A percentile compares a stretch with the other conserved stretches of the same genome.
These are phyloP conservation scores for Apiospora saccharicola DNA, from an alignment of 2,329 filamentous ascomycete genomes.

Conservation along the genomic window DNA sequence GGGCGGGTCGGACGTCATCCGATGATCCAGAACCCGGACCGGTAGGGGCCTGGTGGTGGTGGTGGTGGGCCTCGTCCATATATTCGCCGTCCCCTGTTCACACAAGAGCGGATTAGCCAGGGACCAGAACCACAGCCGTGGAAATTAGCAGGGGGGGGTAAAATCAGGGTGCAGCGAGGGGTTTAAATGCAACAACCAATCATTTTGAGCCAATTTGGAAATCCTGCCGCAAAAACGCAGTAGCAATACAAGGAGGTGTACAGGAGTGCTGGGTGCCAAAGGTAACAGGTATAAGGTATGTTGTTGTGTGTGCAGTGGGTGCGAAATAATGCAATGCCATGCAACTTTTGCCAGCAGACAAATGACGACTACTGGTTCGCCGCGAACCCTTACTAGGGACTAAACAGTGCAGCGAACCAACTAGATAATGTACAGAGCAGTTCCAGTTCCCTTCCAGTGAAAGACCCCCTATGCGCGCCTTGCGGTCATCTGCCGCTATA, in stretches of 20 bases:
- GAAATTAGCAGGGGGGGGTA: slow-evolving; percentile 9
- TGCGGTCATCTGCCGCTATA: slow-evolving; percentile 43
- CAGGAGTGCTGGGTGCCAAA: slow-evolving; percentile 41
- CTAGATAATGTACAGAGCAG: slow-evolving; percentile 65
- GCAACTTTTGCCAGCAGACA: slow-evolving; percentile 47
- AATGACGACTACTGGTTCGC: slow-evolving; percentile 45
- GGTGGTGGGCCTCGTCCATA: slow-evolving; percentile 70
- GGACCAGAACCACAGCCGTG: slow-evolving; percentile 22
- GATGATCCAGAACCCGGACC: slow-evolving; percentile 54
- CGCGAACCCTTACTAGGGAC: slow-evolving; percentile 42
- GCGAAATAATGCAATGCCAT: slow-evolving; percentile 43
- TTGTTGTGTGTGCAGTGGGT: slow-evolving; percentile 43
- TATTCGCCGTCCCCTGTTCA: slow-evolving; percentile 67
- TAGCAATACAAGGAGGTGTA: slow-evolving; percentile 40
- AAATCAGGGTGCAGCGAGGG: slow-evolving; percentile 13
- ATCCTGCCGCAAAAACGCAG: slow-evolving; percentile 36
- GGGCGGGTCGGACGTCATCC: slow-evolving; percentile 63
- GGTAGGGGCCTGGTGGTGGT: slow-evolving; percentile 69
- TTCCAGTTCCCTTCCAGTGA: slow-evolving; percentile 44
- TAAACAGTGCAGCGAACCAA: slow-evolving; percentile 50
- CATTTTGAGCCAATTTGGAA: slow-evolving; percentile 36
- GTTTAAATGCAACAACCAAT: slow-evolving; percentile 18
- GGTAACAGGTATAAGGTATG: slow-evolving; percentile 34
- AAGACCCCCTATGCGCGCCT: slow-evolving; percentile 47
- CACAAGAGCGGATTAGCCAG: slow-evolving; percentile 42